phyloP scores from a whole-genome alignment of 306 rosid genomes.

The Calophaca sinica region DNA sequence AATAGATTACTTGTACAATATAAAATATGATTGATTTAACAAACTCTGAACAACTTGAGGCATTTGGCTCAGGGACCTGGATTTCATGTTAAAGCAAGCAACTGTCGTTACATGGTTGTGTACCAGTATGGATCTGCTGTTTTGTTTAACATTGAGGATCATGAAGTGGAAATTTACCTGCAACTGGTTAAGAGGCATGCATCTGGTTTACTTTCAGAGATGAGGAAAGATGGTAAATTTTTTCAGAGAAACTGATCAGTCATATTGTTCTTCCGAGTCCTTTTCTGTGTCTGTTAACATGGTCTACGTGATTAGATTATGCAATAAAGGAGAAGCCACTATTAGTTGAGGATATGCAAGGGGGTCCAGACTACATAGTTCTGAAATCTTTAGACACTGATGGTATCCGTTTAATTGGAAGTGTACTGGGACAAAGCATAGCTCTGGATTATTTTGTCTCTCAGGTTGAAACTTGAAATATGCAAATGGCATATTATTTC shows the following conservation, averaged over 20 bases:
- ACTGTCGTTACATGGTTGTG: conserved; percentile 74
- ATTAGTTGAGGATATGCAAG: conserved; percentile 83
- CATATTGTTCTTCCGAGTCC: conserved; percentile 30
- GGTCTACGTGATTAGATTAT: conserved; percentile 65
- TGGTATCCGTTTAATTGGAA: conserved; percentile 89
- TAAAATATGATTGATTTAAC: conserved; percentile 6
- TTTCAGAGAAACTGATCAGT: conserved; percentile 33
- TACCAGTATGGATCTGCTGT: conserved; percentile 96
- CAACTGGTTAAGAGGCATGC: conserved; percentile 81
- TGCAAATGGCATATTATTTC: conserved; percentile 4
- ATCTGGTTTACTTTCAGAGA: conserved; percentile 86
- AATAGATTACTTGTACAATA: conserved; percentile 15
- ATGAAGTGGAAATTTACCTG: conserved; percentile 79
- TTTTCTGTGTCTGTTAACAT: conserved; percentile 16
- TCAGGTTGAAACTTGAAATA: conserved; percentile 62
- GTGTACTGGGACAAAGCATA: conserved; percentile 97
- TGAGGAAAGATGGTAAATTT: conserved; percentile 85
- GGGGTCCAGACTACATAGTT: conserved; percentile 91
- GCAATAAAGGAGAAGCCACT: conserved; percentile 87
- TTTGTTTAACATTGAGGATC: conserved; percentile 87
- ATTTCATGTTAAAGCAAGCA: conserved; percentile 54
- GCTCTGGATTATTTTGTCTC: conserved; percentile 98
- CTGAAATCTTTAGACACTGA: conserved; percentile 86
- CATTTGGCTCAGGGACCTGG: conserved; percentile 60
- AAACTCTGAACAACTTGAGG: conserved; percentile 33